Conservation (phyloP, 2,329 filamentous ascomycete species). For the Stachybotrys elegans region DNA sequence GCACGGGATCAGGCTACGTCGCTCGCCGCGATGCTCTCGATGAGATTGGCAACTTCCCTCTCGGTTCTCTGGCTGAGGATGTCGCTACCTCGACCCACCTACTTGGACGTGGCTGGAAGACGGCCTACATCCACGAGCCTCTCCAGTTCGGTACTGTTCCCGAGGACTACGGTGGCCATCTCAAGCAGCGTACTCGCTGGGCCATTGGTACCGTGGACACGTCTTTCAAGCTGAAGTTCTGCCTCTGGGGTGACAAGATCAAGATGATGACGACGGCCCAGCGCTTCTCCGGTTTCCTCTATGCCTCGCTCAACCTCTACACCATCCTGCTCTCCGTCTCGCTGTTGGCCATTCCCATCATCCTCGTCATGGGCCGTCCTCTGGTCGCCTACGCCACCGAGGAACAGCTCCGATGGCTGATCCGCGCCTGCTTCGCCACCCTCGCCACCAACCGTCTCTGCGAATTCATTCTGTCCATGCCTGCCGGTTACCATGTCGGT, state of each 20-base stretch:
- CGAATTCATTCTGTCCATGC: conserved; percentile 54
- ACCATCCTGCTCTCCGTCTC: conserved; percentile 50
- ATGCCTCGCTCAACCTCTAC: conserved; percentile 50
- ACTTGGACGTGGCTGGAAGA: conserved; percentile 57
- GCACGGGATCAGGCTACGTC: conserved; percentile 59
- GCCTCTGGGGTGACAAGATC: conserved; percentile 48
- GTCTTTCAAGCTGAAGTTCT: conserved; percentile 55
- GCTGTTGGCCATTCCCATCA: conserved; percentile 54
- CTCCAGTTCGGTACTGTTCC: conserved; percentile 57
- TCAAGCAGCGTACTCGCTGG: conserved; percentile 55
- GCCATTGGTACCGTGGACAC: conserved; percentile 53
- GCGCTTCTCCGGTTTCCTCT: conserved; percentile 55
- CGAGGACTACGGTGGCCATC: conserved; percentile 48
- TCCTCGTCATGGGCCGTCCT: conserved; percentile 50
- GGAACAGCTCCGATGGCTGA: conserved; percentile 52
- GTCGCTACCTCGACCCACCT: conserved; percentile 54
- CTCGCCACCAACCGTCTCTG: conserved; percentile 47
- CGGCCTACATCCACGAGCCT: conserved; percentile 53
- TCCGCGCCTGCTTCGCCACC: conserved; percentile 49
- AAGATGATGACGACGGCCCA: conserved; percentile 50
- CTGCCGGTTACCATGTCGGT: conserved; percentile 54
- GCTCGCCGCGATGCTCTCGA: conserved; percentile 55
- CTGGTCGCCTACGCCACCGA: conserved; percentile 51
- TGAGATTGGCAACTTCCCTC: conserved; percentile 57
- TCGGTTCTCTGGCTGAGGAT: conserved; percentile 56